Conservation (phyloP, 768 basidiomycete genomes). For the Chalciporus chontae region DNA sequence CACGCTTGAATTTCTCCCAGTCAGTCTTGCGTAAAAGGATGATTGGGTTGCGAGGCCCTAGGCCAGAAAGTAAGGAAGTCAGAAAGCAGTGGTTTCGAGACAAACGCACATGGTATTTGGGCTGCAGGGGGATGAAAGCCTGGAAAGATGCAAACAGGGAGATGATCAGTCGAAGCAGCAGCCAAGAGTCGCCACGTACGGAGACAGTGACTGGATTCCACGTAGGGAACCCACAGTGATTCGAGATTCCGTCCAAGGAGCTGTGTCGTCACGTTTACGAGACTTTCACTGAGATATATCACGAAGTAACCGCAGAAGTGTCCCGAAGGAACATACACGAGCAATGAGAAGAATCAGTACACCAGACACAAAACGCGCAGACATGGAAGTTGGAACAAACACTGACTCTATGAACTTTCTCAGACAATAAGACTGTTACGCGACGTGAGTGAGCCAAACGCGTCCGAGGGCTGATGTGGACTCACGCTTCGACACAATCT, state of each 20-base stretch:
- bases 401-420: constrained; percentile 17
- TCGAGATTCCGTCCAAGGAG: not conserved
- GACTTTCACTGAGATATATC: constrained; percentile 8
- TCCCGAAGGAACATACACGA: too few species aligned
- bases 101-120: constrained; percentile 8
- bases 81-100: not conserved
- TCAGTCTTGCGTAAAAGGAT: constrained; percentile 20
- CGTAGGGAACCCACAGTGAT: constrained; percentile 18
- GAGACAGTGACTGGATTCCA: constrained; percentile 22
- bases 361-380: not conserved
- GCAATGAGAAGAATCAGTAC: not conserved
- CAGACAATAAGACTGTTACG: constrained; percentile 21
- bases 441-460: not conserved
- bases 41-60: constrained; percentile 17
- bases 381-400: not conserved
- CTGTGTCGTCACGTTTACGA: constrained; percentile 4
- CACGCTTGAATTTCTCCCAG: constrained; percentile 4
- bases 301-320: too few species aligned
- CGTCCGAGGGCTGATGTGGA: not conserved
- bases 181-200: constrained; percentile 10
- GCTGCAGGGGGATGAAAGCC: not conserved
- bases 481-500: constrained; percentile 44
- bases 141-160: not conserved
- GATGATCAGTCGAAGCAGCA: not conserved
- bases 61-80: not conserved